These are phyloP conservation scores for Epichloe bromicola DNA, from an alignment of 2,329 filamentous ascomycete genomes.

Conservation along the genomic window DNA sequence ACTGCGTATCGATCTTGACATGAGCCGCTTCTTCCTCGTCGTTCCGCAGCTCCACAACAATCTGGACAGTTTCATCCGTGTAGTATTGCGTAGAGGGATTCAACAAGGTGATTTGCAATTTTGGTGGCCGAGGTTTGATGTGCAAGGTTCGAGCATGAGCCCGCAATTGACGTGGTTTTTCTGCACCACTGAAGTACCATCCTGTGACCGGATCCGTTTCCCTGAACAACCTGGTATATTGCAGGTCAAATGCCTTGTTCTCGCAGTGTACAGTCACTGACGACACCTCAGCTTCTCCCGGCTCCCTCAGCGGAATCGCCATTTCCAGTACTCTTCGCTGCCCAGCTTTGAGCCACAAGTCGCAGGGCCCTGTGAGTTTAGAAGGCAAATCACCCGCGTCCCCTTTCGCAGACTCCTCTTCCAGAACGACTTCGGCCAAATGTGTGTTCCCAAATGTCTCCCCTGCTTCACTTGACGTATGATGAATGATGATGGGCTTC, in stretches of 20 bases:
- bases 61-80: slow-evolving; percentile 60
- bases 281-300: slow-evolving; percentile 59
- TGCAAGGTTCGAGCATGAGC: slow-evolving; percentile 44
- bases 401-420: slow-evolving; percentile 14
- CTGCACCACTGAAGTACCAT: slow-evolving; percentile 36
- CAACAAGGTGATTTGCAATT: slow-evolving; percentile 62
- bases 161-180: slow-evolving; percentile 34
- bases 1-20: slow-evolving; percentile 54
- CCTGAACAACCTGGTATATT: slow-evolving; percentile 46
- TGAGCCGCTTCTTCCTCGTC: slow-evolving; percentile 69
- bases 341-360: slow-evolving; percentile 54
- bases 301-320: slow-evolving; percentile 62
- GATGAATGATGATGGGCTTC: slow-evolving; percentile 39
- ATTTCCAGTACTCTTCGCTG: slow-evolving; percentile 61
- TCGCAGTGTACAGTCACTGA: slow-evolving; percentile 51
- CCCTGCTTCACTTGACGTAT: slow-evolving; percentile 17
- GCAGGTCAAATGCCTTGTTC: slow-evolving; percentile 52
- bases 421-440: slow-evolving; percentile 15
- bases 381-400: slow-evolving; percentile 16
- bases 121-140: slow-evolving; percentile 80
- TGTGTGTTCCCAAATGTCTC: slow-evolving; percentile 7
- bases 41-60: slow-evolving; percentile 63
- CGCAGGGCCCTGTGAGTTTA: slow-evolving; percentile 39
- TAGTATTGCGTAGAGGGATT: slow-evolving; percentile 63
- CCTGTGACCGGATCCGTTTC: slow-evolving; percentile 27